Evolutionary conservation across 306 rosid species (phyloP).

Genomic region (Leucaena leucocephala): DNA sequence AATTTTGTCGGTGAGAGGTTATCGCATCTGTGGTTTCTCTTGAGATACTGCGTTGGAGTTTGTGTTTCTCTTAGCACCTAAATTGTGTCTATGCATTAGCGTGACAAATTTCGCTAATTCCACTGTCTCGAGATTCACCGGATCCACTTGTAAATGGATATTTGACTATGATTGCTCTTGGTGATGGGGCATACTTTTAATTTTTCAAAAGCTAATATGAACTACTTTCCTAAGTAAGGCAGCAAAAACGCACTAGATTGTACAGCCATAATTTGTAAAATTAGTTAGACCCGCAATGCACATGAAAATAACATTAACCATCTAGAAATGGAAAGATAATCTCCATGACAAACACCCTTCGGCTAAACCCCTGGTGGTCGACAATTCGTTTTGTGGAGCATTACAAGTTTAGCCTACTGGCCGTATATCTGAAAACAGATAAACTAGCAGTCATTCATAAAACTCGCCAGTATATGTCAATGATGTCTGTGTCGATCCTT

Average conservation of each 20-base stretch:
- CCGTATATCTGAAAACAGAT: neutral
- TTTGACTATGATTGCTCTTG: neutral
- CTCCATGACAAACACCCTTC: neutral
- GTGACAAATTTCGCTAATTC: neutral
- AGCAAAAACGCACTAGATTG: neutral
- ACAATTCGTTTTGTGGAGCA: neutral
- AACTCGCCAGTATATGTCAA: slow-evolving; percentile 9
- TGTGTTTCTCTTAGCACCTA: neutral
- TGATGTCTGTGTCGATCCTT: slow-evolving; percentile 91
- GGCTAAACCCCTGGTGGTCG: no score
- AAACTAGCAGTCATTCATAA: neutral
- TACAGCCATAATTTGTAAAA: neutral
- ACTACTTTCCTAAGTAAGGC: neutral
- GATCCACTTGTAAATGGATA: neutral
- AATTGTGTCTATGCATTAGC: neutral
- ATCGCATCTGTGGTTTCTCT: neutral
- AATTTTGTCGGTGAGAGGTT: neutral
- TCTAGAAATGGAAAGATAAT: neutral
- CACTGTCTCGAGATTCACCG: neutral
- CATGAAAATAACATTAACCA: neutral
- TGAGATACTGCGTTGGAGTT: no score
- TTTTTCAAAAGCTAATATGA: neutral
- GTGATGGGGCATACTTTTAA: neutral
- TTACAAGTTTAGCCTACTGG: neutral
- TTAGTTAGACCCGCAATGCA: neutral